phyloP scores from a whole-genome alignment of 441 rosid genomes.

The Gossypium davidsonii region DNA sequence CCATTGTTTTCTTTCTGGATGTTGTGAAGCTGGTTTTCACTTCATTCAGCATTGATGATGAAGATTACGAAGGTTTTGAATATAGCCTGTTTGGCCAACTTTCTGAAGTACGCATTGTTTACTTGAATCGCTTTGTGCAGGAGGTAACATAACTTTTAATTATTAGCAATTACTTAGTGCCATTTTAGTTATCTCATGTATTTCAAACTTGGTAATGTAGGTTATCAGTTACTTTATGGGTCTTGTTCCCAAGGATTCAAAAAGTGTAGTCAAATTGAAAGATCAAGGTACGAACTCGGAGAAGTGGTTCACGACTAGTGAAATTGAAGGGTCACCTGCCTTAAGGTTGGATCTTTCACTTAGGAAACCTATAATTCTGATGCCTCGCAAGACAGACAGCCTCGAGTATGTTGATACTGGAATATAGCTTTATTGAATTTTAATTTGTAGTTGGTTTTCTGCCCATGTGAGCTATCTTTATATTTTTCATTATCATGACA shows the following conservation, averaged over 20 bases:
- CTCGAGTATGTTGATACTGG: conserved; percentile 61
- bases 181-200: conserved; percentile 26
- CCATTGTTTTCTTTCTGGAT: not conserved
- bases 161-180: conserved; percentile 11
- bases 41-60: conserved; percentile 80
- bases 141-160: conserved; percentile 55
- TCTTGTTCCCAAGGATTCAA: conserved; percentile 72
- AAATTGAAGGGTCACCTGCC: conserved; percentile 97
- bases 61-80: conserved; percentile 87
- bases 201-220: conserved; percentile 40
- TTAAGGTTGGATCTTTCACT: conserved; percentile 88
- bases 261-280: conserved; percentile 62
- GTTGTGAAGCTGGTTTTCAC: conserved; percentile 71
- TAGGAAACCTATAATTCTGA: conserved; percentile 84
- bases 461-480: not conserved
- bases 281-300: conserved; percentile 90
- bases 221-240: conserved; percentile 83
- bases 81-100: conserved; percentile 86
- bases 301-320: conserved; percentile 84
- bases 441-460: conserved; percentile 3
- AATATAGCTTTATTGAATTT: conserved; percentile 11
- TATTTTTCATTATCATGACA: conserved; percentile 4
- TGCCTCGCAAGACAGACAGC: conserved; percentile 91
- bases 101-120: conserved; percentile 96
- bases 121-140: conserved; percentile 93